phyloP scores from a whole-genome alignment of 371 early-diverging fungal genomes.

The Vittaforma corneae region DNA sequence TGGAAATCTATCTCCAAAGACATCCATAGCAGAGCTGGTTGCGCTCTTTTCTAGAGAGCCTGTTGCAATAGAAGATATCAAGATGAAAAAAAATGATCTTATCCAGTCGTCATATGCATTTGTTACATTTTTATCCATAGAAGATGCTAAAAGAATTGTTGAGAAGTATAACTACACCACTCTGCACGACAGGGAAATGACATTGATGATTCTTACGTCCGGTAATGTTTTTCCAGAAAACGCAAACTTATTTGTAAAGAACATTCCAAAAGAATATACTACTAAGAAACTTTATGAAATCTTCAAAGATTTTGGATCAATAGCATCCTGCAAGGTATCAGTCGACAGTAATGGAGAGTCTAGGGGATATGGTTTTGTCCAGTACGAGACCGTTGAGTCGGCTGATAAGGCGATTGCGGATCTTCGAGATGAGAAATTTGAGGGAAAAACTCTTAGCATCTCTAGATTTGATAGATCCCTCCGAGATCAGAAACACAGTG shows the following conservation, averaged over 20 bases:
- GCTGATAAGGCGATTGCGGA: constrained; percentile 55
- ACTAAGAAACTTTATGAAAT: constrained; percentile 85
- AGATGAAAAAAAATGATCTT: constrained; percentile 22
- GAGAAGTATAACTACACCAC: constrained; percentile 48
- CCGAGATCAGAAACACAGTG: constrained; percentile 21
- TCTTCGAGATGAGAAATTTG: constrained; percentile 41
- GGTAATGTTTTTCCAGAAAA: constrained; percentile 38
- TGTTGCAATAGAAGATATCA: constrained; percentile 39
- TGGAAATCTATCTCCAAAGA: constrained; percentile 50
- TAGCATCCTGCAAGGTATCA: constrained; percentile 92
- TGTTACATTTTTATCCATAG: constrained; percentile 49
- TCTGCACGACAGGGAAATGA: constrained; percentile 49
- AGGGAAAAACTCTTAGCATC: constrained; percentile 45
- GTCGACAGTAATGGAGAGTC: constrained; percentile 61
- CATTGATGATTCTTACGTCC: constrained; percentile 37
- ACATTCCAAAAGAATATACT: constrained; percentile 62
- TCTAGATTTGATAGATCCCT: constrained; percentile 38
- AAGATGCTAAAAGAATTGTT: constrained; percentile 46
- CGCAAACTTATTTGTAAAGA: constrained; percentile 98
- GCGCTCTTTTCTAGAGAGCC: constrained; percentile 46
- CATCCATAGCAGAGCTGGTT: constrained; percentile 50
- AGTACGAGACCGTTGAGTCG: constrained; percentile 47
- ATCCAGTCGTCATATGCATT: constrained; percentile 52
- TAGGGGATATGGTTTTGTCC: constrained; percentile 57
- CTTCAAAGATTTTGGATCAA: constrained; percentile 90